phyloP scores from a whole-genome alignment of 2,329 filamentous ascomycete species.

The Ophiostoma pallidulum region DNA sequence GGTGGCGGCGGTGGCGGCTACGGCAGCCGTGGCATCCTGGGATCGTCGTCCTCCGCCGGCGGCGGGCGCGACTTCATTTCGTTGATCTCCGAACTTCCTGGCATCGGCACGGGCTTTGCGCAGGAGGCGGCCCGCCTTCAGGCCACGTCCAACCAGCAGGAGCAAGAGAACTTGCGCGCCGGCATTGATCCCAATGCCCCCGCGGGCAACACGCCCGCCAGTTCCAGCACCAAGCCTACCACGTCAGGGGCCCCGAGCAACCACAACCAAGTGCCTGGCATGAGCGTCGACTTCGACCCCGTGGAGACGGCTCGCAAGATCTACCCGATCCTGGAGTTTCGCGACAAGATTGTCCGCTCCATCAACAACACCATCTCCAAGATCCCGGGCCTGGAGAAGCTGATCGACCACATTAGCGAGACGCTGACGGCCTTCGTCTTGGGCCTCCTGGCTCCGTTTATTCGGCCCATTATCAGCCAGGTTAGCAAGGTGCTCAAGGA shows the following conservation, averaged over 20 bases:
- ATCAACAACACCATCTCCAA: constrained; percentile 82
- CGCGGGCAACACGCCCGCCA: neutral
- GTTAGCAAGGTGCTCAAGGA: constrained; percentile 78
- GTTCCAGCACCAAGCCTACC: constrained; percentile 10
- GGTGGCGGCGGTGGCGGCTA: constrained; percentile 20
- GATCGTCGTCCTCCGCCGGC: constrained; percentile 27
- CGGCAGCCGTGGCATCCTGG: constrained; percentile 26
- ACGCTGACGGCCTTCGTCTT: constrained; percentile 86
- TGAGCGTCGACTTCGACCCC: constrained; percentile 68
- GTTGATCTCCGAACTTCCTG: constrained; percentile 67
- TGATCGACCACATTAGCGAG: constrained; percentile 93
- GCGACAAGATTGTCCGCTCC: constrained; percentile 83
- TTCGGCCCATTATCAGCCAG: constrained; percentile 81
- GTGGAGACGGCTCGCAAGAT: constrained; percentile 71
- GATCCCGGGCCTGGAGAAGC: constrained; percentile 77
- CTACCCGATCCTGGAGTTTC: constrained; percentile 88
- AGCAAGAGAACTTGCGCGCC: constrained; percentile 42
- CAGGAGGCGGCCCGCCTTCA: constrained; percentile 56
- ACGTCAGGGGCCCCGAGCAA: constrained; percentile 31
- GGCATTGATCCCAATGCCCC: constrained; percentile 1
- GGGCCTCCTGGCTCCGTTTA: constrained; percentile 80
- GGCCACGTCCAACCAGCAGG: constrained; percentile 51
- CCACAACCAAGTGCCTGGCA: constrained; percentile 57
- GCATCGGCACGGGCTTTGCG: constrained; percentile 55
- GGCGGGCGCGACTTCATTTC: constrained; percentile 53